Conservation (phyloP, 2,329 filamentous ascomycete genomes). For the Colletotrichum lupini region DNA sequence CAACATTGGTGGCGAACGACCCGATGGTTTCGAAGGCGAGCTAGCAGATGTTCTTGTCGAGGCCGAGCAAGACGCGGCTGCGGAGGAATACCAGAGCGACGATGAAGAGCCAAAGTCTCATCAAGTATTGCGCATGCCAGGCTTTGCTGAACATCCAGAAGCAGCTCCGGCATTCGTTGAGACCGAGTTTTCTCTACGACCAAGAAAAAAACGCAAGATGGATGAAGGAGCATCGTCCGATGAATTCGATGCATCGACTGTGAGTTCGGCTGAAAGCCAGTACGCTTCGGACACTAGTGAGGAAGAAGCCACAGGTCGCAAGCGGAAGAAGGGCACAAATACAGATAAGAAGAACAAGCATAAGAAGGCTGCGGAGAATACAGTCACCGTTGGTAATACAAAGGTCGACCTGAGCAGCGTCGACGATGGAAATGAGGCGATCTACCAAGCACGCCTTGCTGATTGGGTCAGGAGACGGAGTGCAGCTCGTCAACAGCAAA, state of each 20-base stretch:
- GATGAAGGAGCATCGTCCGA: conserved; percentile 52
- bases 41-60: conserved; percentile 83
- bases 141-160: conserved; percentile 70
- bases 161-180: conserved; percentile 47
- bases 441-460: conserved; percentile 80
- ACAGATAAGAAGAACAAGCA: conserved; percentile 36
- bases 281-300: conserved; percentile 48
- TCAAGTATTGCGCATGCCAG: conserved; percentile 78
- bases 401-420: conserved; percentile 67
- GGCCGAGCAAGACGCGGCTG: conserved; percentile 78
- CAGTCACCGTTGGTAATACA: conserved; percentile 44
- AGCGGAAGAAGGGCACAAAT: conserved; percentile 58
- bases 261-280: conserved; percentile 37
- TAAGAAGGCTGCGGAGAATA: conserved; percentile 43
- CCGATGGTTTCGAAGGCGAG: conserved; percentile 72
- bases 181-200: conserved; percentile 67
- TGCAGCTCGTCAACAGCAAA: conserved; percentile 50
- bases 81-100: conserved; percentile 56
- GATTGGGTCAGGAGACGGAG: conserved; percentile 74
- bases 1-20: conserved; percentile 74
- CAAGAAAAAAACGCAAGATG: conserved; percentile 65
- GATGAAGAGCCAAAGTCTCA: conserved; percentile 71
- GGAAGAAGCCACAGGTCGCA: conserved; percentile 52
- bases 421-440: conserved; percentile 88
- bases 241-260: conserved; percentile 55